A percentile compares a stretch with the other conserved stretches of the same genome.
Evolutionary conservation across 306 rosid species (phyloP).

Genomic region (Acacia melanoxylon): DNA sequence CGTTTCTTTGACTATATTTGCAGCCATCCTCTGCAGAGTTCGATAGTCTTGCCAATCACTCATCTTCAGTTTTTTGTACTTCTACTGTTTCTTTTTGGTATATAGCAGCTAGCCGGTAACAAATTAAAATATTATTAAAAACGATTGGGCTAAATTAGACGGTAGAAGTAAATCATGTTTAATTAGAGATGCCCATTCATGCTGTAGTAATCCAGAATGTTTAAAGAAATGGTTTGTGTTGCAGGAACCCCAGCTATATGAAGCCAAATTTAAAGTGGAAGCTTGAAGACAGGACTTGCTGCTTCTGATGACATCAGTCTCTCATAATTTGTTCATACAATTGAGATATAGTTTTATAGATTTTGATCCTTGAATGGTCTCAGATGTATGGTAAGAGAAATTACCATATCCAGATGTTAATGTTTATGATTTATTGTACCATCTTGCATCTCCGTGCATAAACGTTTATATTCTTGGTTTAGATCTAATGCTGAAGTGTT

Average conservation of each 20-base stretch:
- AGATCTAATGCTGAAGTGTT: not conserved
- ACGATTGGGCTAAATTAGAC: not conserved
- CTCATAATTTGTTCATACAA: constrained; percentile 26
- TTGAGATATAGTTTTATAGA: constrained; percentile 29
- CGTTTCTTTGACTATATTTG: not conserved
- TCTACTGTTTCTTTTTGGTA: not conserved
- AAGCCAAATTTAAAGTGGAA: constrained; percentile 70
- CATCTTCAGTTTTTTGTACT: not conserved
- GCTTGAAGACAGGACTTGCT: constrained; percentile 41
- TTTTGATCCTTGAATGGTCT: constrained; percentile 38
- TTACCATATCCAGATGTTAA: constrained; percentile 11
- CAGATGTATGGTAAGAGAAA: constrained; percentile 36
- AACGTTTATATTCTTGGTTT: not conserved
- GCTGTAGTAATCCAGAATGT: not conserved
- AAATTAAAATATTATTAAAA: not conserved
- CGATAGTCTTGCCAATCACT: not conserved
- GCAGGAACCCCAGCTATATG: constrained; percentile 83
- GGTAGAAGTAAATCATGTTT: too few relatives aligned
- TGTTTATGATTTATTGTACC: constrained; percentile 1
- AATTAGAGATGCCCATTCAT: not conserved
- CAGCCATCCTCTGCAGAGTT: not conserved
- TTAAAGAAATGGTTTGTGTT: constrained; percentile 26
- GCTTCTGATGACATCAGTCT: not conserved
- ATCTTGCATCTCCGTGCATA: constrained; percentile 24
- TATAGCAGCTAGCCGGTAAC: not conserved